Base-by-base conservation (phyloP, 2,329 filamentous ascomycete genomes). In the Calonectria henricotiae region DNA sequence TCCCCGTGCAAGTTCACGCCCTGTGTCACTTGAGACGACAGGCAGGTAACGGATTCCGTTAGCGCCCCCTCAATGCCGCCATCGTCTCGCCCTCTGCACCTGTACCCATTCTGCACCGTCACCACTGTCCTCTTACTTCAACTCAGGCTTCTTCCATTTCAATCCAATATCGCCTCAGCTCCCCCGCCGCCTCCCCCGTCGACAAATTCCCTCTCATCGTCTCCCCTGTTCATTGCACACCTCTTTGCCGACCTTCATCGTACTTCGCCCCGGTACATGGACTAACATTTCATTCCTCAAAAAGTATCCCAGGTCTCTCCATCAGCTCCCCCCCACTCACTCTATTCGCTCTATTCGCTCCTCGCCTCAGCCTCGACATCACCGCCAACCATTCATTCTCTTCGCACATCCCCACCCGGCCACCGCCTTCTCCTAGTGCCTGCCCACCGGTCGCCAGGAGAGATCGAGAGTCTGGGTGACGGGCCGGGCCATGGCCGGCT, bases 401-500 rank as follows among this genome's bases (percentile, higher is more conserved):
- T 64, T 73, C 74, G 69, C 71, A 63, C 65, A 67, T 62, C 51
- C 66, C 69, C 68, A 69, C 58, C 63, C 41, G 58, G 20, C 35
- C 55, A 69, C 46, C 68, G 47, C 65, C 35, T 58, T 67, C 25
- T 54, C 51, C 43, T 58, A 67, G 67, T 51, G 43, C 60, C 68
- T 46, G 62, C 68, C 60, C 27, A 41, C 30, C 43, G 37, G 72
- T 60, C 61, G 25, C 39, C 46, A 46, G 58, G 35, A 69, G 54
- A 65, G 55, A 49, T 25, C 65, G 69, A 64, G 65, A 61, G 63
- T 71, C 51, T 62, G 68, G 71, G 69, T 66, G 63, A 76, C 67
- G 62, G 72, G 70, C 68, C 68, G 69, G 74, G 76, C 65, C 78
- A 82, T 82, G 81, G 81, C 79, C 73, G 79, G 79, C 74, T 82